phyloP scores from a whole-genome alignment of 1,284 basidiomycete genomes.

The Marasmius oreades region DNA sequence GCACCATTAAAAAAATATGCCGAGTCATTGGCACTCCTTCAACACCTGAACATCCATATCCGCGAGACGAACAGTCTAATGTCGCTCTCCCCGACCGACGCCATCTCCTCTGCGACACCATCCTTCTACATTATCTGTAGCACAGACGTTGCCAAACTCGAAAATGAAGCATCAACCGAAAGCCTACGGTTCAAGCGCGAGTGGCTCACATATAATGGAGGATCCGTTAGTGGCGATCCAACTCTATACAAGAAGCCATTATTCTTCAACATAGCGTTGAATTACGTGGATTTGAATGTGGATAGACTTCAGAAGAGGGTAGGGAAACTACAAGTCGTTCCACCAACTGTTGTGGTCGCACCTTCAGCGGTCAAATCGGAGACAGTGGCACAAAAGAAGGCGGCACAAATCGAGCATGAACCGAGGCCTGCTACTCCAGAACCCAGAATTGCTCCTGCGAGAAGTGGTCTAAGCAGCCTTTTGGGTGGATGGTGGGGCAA shows the following conservation, averaged over 20 bases:
- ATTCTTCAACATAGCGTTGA: slow-evolving; percentile 94
- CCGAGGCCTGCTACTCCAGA: slow-evolving; percentile 25
- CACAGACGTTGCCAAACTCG: slow-evolving; percentile 47
- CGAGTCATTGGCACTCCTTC: slow-evolving; percentile 65
- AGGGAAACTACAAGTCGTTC: slow-evolving; percentile 43
- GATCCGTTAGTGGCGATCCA: slow-evolving; percentile 39
- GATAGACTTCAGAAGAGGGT: slow-evolving; percentile 69
- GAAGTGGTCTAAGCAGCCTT: slow-evolving; percentile 38
- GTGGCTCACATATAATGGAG: slow-evolving; percentile 79
- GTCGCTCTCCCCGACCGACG: slow-evolving; percentile 37
- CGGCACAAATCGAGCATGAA: slow-evolving; percentile 1
- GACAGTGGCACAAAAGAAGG: background rate
- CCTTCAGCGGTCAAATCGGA: slow-evolving; percentile 6
- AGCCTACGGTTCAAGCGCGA: slow-evolving; percentile 64
- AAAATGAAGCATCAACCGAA: slow-evolving; percentile 45
- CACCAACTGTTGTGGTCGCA: background rate
- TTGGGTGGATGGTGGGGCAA: slow-evolving; percentile 48
- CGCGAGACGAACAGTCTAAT: slow-evolving; percentile 62
- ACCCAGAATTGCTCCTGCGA: slow-evolving; percentile 19
- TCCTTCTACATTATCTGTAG: slow-evolving; percentile 54
- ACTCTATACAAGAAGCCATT: slow-evolving; percentile 72
- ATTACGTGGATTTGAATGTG: slow-evolving; percentile 85
- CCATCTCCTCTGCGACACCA: slow-evolving; percentile 37
- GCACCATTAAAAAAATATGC: slow-evolving; percentile 65
- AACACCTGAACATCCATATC: slow-evolving; percentile 65